Percentiles rank a stretch among this genome's conserved stretches.
Conservation (phyloP, 495 filamentous ascomycete species). For the Penicillium daleae region DNA sequence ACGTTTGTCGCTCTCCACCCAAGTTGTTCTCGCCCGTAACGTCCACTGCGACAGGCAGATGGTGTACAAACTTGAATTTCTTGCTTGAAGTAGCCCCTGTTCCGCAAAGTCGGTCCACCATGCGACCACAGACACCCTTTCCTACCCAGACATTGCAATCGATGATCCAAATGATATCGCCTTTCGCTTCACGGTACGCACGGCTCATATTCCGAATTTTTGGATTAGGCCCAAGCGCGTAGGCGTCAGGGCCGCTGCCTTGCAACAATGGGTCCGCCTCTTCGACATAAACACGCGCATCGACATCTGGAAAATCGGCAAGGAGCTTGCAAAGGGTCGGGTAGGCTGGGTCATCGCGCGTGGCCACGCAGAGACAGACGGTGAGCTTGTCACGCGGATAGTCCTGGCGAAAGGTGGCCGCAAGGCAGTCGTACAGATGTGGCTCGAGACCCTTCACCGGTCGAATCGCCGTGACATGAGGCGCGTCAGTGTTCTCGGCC, state of each 20-base stretch:
- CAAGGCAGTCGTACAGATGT: slow-evolving; percentile 87
- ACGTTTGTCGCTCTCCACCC: slow-evolving; percentile 46
- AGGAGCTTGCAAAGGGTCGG: slow-evolving; percentile 73
- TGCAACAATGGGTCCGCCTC: slow-evolving; percentile 80
- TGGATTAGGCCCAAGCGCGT: slow-evolving; percentile 87
- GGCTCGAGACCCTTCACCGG: slow-evolving; percentile 93
- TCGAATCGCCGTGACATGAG: slow-evolving; percentile 90
- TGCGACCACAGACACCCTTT: slow-evolving; percentile 74
- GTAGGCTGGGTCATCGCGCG: slow-evolving; percentile 76
- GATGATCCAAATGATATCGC: slow-evolving; percentile 91
- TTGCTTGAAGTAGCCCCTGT: slow-evolving; percentile 49
- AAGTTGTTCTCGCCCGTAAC: slow-evolving; percentile 45
- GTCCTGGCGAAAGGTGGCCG: slow-evolving; percentile 82
- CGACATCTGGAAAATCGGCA: slow-evolving; percentile 69
- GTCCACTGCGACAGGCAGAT: slow-evolving; percentile 86
- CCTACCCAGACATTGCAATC: slow-evolving; percentile 97
- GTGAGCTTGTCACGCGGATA: slow-evolving; percentile 81
- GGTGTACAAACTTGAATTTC: slow-evolving; percentile 94
- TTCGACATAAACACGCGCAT: slow-evolving; percentile 80
- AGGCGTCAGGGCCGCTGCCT: slow-evolving; percentile 45
- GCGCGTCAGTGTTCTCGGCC: slow-evolving; percentile 45
- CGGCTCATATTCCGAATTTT: slow-evolving; percentile 98
- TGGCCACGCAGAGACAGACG: slow-evolving; percentile 80
- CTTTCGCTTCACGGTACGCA: slow-evolving; percentile 90
- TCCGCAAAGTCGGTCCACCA: slow-evolving; percentile 86